Base-by-base conservation (phyloP, 305 asterid species). In the Rubia occidens region DNA sequence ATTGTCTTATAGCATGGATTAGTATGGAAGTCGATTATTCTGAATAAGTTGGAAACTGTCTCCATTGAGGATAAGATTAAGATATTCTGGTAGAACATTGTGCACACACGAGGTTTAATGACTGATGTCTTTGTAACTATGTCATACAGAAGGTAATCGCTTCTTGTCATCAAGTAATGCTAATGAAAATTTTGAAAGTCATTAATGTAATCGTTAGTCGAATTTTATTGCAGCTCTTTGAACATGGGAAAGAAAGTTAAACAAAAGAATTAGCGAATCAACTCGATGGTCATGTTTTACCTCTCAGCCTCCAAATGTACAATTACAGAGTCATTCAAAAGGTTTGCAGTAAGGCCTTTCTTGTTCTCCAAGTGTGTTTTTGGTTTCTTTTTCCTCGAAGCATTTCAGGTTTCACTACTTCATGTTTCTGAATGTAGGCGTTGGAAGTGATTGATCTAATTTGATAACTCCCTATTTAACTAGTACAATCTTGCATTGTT, bases 281-380 rank as follows among this genome's bases (percentile, higher is more conserved):
- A 77, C 79, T 87, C 62, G 79, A 84, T 60, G 91, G 96, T 62
- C 95, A 88, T 78, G 89, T 92, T 80, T 80, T 92, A 82, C 83
- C 92, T 71, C 88, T 92, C 71, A 88, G 89, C 78, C 86, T 92
- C 72, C 98, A 92, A 72, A 89, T 87, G 93, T 92, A 89, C 73
- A 96, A 96, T 66, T 92, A 96, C 90, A 79, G 98, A 85, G 96
- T 92, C 60, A 82, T 89, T 75, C 98, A 92, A 78, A 92, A 92
- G 98, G 96, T 92, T 20, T 56, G 42, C 69, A 44, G 73, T 71
- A 61, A 18, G 37, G 56, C 81, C 69, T 78, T 70, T 7, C 56
- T 55, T 61, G 24, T 29, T 29, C 43, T 61, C 58, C 58, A 61
- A 13, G 32, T 59, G 35, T 35, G 39, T 35, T 35, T 29, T 29